These are phyloP conservation scores for Penicillium freii DNA, from an alignment of 2,329 filamentous ascomycete genomes.

Conservation along the genomic window DNA sequence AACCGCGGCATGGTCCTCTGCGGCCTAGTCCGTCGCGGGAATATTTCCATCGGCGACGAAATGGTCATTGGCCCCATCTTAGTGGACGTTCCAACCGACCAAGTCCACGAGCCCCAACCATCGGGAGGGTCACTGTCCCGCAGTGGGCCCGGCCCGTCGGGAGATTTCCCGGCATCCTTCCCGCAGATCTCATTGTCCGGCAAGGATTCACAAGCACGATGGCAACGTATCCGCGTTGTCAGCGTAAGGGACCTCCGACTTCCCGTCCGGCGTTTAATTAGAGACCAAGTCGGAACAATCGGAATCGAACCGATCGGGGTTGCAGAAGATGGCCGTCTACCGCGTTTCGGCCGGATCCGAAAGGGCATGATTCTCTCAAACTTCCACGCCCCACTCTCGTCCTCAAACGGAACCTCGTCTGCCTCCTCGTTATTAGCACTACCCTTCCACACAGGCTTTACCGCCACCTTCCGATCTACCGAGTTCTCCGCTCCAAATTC, in stretches of 20 bases:
- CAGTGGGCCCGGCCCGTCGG: slow-evolving; percentile 34
- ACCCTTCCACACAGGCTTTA: slow-evolving; percentile 62
- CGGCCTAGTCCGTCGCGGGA: slow-evolving; percentile 77
- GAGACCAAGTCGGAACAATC: slow-evolving; percentile 86
- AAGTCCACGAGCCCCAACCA: slow-evolving; percentile 41
- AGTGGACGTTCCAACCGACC: slow-evolving; percentile 49
- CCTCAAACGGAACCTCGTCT: slow-evolving; percentile 5
- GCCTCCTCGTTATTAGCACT: slow-evolving; percentile 19
- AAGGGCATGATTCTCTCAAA: slow-evolving; percentile 83
- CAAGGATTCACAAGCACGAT: slow-evolving; percentile 63
- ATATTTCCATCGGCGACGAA: slow-evolving; percentile 71
- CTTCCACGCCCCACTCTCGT: slow-evolving; percentile 56
- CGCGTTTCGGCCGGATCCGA: slow-evolving; percentile 47
- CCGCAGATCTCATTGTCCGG: slow-evolving; percentile 26
- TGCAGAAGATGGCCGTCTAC: slow-evolving; percentile 21
- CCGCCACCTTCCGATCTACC: slow-evolving; percentile 66
- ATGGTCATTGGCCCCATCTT: slow-evolving; percentile 75
- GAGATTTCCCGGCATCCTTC: slow-evolving; percentile 37
- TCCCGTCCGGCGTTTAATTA: slow-evolving; percentile 70
- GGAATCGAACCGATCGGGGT: slow-evolving; percentile 58
- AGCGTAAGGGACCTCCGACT: slow-evolving; percentile 86
- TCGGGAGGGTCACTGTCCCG: slow-evolving; percentile 25
- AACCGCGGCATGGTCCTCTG: slow-evolving; percentile 72
- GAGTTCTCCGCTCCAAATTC: slow-evolving; percentile 48
- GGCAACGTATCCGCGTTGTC: slow-evolving; percentile 76